phyloP scores from a whole-genome alignment of 2,329 filamentous ascomycete genomes.

The Cordyceps militaris region DNA sequence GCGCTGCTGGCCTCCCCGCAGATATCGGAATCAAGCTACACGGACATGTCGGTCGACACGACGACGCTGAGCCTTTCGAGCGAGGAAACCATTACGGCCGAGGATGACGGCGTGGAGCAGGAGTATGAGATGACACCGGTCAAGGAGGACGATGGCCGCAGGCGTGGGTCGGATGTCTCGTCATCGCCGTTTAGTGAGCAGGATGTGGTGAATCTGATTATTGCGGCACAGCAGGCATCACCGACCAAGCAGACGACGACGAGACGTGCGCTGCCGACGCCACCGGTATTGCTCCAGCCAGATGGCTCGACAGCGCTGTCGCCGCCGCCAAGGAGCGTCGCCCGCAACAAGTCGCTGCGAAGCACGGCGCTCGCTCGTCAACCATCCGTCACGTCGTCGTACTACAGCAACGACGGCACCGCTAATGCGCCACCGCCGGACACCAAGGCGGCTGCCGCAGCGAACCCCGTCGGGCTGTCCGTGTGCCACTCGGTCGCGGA shows the following conservation, averaged over 20 bases:
- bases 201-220: conserved; percentile 27
- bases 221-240: conserved; percentile 17
- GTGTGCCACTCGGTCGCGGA: conserved; percentile 41
- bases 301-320: conserved; percentile 25
- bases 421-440: not conserved
- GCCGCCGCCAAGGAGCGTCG: conserved; percentile 18
- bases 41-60: conserved; percentile 18
- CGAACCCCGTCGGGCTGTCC: conserved; percentile 12
- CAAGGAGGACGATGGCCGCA: not conserved
- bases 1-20: conserved; percentile 4
- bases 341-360: conserved; percentile 1
- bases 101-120: conserved; percentile 6
- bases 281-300: conserved; percentile 20
- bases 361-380: conserved; percentile 6
- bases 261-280: conserved; percentile 23
- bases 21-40: conserved; percentile 20
- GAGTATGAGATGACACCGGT: conserved; percentile 10
- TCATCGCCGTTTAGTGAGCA: conserved; percentile 28
- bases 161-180: conserved; percentile 15
- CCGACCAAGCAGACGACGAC: not conserved
- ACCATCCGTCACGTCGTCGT: conserved; percentile 19
- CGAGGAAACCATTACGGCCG: not conserved
- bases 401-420: conserved; percentile 16
- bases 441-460: not conserved
- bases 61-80: not conserved